These are phyloP conservation scores for Rutstroemia sydowiana DNA, from an alignment of 2,329 filamentous ascomycete species.

Conservation along the genomic window DNA sequence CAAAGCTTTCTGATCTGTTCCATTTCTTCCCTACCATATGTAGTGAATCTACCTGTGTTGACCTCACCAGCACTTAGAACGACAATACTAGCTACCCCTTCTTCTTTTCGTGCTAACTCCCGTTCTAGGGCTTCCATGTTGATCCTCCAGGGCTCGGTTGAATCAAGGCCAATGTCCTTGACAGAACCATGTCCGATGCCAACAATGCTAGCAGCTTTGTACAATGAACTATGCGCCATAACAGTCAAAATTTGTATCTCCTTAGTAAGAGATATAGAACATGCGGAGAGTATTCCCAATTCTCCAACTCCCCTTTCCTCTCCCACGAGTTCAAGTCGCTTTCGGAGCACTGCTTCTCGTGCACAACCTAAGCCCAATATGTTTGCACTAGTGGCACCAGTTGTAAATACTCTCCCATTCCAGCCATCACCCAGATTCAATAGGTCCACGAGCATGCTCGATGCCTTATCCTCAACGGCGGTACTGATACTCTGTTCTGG, in stretches of 20 bases:
- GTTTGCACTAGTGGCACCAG: conserved; percentile 62
- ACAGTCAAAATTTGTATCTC: conserved; percentile 74
- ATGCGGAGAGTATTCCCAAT: conserved; percentile 61
- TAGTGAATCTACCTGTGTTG: conserved; percentile 79
- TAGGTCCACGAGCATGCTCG: conserved; percentile 62
- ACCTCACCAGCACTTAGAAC: conserved; percentile 82
- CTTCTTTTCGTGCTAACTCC: conserved; percentile 41
- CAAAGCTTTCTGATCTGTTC: conserved; percentile 58
- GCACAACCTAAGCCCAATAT: conserved; percentile 61
- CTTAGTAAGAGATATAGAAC: conserved; percentile 53
- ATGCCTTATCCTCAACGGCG: conserved; percentile 64
- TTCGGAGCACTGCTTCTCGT: conserved; percentile 55
- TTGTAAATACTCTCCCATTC: conserved; percentile 74
- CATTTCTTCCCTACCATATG: conserved; percentile 38
- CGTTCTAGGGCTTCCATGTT: conserved; percentile 59
- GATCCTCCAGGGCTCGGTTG: conserved; percentile 58
- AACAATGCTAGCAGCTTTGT: conserved; percentile 75
- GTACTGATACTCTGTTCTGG: conserved; percentile 69
- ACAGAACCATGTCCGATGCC: conserved; percentile 69
- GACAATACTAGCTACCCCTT: conserved; percentile 63
- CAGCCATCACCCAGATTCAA: conserved; percentile 52
- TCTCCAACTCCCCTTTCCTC: conserved; percentile 51
- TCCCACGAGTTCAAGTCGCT: conserved; percentile 28
- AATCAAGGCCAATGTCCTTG: conserved; percentile 46
- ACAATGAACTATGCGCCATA: conserved; percentile 73